phyloP scores from a whole-genome alignment of 306 rosid species.

The Myrica gale region DNA sequence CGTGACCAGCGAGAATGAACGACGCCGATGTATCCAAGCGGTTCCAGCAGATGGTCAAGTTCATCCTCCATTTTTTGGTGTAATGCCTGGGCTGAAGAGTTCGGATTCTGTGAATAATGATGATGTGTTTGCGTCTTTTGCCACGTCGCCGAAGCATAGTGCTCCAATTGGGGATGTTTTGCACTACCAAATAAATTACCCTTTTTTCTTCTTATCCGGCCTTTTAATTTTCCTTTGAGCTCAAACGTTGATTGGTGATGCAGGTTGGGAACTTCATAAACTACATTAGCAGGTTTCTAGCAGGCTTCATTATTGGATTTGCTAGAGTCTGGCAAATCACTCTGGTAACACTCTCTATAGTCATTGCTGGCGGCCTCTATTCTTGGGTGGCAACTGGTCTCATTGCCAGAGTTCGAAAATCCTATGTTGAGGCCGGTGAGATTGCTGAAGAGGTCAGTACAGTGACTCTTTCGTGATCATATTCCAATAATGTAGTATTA shows the following conservation, averaged over 20 bases:
- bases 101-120: too few species aligned
- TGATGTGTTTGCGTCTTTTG: too few species aligned
- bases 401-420: slow-evolving; percentile 68
- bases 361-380: slow-evolving; percentile 88
- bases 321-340: slow-evolving; percentile 92
- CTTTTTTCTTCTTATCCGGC: too few species aligned
- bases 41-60: slow-evolving; percentile 98
- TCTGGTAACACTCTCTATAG: slow-evolving; percentile 83
- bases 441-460: slow-evolving; percentile 86
- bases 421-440: slow-evolving; percentile 90
- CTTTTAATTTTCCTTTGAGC: too few species aligned
- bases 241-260: slow-evolving; percentile 11
- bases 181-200: too few species aligned
- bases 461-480: too few species aligned
- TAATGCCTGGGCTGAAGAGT: too few species aligned
- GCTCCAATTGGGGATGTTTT: too few species aligned
- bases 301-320: slow-evolving; percentile 78
- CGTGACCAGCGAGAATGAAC: slow-evolving; percentile 50
- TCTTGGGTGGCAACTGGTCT: slow-evolving; percentile 83
- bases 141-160: too few species aligned
- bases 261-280: slow-evolving; percentile 97
- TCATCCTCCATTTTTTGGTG: slow-evolving; percentile 87
- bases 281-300: slow-evolving; percentile 77
- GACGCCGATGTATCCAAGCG: slow-evolving; percentile 91
- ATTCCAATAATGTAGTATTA: neutral